Evolutionary conservation across 768 basidiomycete genomes (phyloP).

Genomic region (Grammothele lineata): DNA sequence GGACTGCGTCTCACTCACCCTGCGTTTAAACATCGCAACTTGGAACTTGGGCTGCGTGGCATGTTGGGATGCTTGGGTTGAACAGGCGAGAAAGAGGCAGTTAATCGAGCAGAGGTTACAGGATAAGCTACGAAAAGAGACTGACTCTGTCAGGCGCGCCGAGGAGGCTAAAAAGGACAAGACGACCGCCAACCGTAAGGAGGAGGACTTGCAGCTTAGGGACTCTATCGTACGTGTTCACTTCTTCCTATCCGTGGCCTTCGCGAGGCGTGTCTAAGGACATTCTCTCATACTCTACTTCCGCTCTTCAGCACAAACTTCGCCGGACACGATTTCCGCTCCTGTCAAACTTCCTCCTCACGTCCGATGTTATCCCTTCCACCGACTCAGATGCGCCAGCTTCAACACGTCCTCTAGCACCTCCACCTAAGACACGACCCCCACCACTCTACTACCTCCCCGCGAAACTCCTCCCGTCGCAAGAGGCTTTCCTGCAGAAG

Average conservation of each 20-base stretch:
- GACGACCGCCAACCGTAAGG: constrained; percentile 67
- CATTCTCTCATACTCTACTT: neutral
- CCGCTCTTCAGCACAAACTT: constrained; percentile 55
- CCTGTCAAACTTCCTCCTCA: constrained; percentile 70
- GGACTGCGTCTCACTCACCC: neutral
- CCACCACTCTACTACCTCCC: constrained; percentile 79
- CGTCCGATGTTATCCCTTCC: constrained; percentile 60
- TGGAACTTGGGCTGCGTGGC: too few species aligned
- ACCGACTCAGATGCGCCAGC: constrained; percentile 26
- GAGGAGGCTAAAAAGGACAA: constrained; percentile 88
- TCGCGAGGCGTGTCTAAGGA: too few species aligned
- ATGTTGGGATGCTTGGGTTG: neutral
- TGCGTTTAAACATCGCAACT: too few species aligned
- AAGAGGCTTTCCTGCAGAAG: constrained; percentile 60
- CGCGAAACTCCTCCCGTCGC: constrained; percentile 58
- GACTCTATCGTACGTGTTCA: constrained; percentile 68
- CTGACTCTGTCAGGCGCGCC: constrained; percentile 78
- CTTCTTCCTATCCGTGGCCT: neutral
- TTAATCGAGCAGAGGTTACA: constrained; percentile 82
- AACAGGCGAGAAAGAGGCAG: constrained; percentile 78
- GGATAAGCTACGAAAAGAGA: constrained; percentile 79
- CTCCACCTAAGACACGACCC: constrained; percentile 57
- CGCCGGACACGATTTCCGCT: constrained; percentile 68
- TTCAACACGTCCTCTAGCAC: constrained; percentile 36
- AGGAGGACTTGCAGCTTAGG: constrained; percentile 77